Percentiles rank a stretch among this genome's conserved stretches.
phyloP scores from a whole-genome alignment of 2,329 filamentous ascomycete genomes.

The Arachnomyces sp. region DNA sequence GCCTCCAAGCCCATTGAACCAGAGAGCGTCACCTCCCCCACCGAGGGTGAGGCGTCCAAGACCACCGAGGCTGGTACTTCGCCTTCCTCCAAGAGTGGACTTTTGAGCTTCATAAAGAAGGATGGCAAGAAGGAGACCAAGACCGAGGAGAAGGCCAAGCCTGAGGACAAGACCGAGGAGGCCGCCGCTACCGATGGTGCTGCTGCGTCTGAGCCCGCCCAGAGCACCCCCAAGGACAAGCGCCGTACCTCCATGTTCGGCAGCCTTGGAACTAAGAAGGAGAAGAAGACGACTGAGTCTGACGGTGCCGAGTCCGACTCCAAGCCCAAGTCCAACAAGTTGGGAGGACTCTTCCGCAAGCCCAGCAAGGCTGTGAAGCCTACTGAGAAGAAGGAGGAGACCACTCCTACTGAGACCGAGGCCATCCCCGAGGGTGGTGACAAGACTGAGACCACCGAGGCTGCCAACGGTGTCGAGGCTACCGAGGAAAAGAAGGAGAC shows the following conservation, averaged over 20 bases:
- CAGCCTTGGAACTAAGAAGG: constrained; percentile 46
- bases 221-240: constrained; percentile 33
- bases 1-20: constrained; percentile 32
- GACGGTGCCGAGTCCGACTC: constrained; percentile 40
- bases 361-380: constrained; percentile 42
- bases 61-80: constrained; percentile 22
- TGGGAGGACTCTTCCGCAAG: constrained; percentile 43
- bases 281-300: constrained; percentile 44
- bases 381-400: constrained; percentile 30
- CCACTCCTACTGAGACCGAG: constrained; percentile 20
- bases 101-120: constrained; percentile 27
- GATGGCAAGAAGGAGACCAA: constrained; percentile 20
- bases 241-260: constrained; percentile 49
- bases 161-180: constrained; percentile 20
- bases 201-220: constrained; percentile 32
- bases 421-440: constrained; percentile 20
- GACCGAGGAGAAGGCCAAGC: constrained; percentile 16
- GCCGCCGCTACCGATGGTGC: constrained; percentile 18
- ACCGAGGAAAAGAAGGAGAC: constrained; percentile 9
- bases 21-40: constrained; percentile 39
- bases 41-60: constrained; percentile 30
- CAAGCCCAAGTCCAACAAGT: constrained; percentile 37
- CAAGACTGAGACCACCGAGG: constrained; percentile 19
- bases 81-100: constrained; percentile 25
- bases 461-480: constrained; percentile 21